Evolutionary conservation across 805 yeast species (phyloP), one percentile per base, ranked within the genome.

Genomic region (Pichia pseudocactophila): DNA sequence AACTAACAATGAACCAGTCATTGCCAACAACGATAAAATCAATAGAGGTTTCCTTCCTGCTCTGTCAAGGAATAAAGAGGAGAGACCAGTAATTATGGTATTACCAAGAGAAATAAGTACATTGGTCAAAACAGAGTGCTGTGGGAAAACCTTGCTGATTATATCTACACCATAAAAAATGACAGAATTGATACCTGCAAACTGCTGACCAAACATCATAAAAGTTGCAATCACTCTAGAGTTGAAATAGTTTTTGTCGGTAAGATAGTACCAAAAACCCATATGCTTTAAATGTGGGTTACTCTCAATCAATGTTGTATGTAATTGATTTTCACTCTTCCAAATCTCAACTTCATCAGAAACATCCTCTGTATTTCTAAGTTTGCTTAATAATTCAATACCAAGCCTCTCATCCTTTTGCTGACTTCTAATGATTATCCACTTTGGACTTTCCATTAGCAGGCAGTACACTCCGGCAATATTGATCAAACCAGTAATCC

Each of bases 101-200:
- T 90, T 90, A 5, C 82, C 71, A 1, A 80, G 50, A 2, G 96
- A 84, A 28, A 92, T 81, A 39, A 78, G 58, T 52, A 90, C 79
- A 55, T 89, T 90, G 51, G 89, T 75, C 9, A 72, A 51, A 5
- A 82, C 74, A 2, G 97, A 80, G 42, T 75, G 69, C 11, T 74
- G 64, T 2, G 97, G 96, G 48, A 87, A 71, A 4, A 83, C 64
- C 7, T 75, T 65, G n/a, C 80, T 69, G 40, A 92, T 67, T 1
- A 90, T 83, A 12, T 85, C 76, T 5, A 90, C 96, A 4, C 98
- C 98, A 59, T 90, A 92, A 58, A 90, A 86, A 17, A 92, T 78
- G 46, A 92, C 87, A 2, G 96, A 78, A 60, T 92, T 92, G 57
- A 92, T 85, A 28, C 98, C 98, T 52, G 87, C 79, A 44, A 90